Conservation (phyloP, 345 rosid genomes). For the Eucalyptus fibrosa region DNA sequence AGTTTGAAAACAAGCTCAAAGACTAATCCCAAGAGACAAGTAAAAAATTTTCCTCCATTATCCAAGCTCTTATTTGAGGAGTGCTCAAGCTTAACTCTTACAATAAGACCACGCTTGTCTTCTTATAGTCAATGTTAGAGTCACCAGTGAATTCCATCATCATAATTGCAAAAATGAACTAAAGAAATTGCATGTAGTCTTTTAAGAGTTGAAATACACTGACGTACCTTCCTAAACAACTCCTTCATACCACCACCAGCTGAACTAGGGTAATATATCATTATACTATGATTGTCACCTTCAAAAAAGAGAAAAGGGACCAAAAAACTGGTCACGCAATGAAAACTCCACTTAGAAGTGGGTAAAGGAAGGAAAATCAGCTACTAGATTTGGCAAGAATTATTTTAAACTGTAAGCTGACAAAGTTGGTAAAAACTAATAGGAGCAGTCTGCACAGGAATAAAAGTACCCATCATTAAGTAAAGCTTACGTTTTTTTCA, state of each 20-base stretch:
- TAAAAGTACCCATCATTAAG: neutral
- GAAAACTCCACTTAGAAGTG: neutral
- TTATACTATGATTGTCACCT: constrained; percentile 98
- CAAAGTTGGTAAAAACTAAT: neutral
- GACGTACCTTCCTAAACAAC: constrained; percentile 85
- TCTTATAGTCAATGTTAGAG: neutral
- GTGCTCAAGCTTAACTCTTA: neutral
- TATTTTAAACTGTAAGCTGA: neutral
- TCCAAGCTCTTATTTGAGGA: neutral
- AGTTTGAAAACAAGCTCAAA: neutral
- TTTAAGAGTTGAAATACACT: neutral
- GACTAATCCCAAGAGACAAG: neutral
- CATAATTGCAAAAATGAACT: neutral
- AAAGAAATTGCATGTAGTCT: neutral
- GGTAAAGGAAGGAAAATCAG: neutral
- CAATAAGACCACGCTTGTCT: neutral
- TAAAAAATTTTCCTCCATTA: neutral
- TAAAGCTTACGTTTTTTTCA: neutral
- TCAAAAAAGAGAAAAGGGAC: constrained; percentile 1
- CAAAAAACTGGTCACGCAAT: neutral
- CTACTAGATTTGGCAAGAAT: neutral
- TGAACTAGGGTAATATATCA: constrained; percentile 98
- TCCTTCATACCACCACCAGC: constrained; percentile 99
- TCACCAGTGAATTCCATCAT: neutral
- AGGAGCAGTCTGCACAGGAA: neutral